phyloP scores from a whole-genome alignment of 176 grass and related monocot species.

The Musa troglodytarum region DNA sequence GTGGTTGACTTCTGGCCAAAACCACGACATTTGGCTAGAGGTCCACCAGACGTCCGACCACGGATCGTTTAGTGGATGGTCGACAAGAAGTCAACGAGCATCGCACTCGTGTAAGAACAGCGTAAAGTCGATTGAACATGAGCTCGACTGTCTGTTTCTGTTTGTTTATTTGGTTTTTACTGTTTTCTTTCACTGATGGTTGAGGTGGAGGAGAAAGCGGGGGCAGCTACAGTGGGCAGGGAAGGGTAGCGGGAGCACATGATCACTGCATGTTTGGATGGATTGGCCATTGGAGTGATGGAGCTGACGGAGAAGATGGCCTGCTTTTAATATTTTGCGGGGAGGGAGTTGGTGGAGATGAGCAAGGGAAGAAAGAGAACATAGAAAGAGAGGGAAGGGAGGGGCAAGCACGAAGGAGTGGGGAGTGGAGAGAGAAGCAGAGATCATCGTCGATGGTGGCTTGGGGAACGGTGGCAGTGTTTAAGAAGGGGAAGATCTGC shows the following conservation, averaged over 20 bases:
- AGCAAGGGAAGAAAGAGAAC: conserved; percentile 5
- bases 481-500: conserved; percentile 28
- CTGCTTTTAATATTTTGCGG: conserved; percentile 26
- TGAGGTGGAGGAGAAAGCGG: too few relatives aligned
- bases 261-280: conserved; percentile 12
- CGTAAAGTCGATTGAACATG: not conserved
- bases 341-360: conserved; percentile 33
- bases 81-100: not conserved
- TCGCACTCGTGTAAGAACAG: not conserved
- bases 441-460: conserved; percentile 2
- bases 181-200: not conserved
- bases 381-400: conserved; percentile 16
- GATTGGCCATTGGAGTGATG: conserved; percentile 8
- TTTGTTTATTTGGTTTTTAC: not conserved
- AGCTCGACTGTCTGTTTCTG: not conserved
- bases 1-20: not conserved
- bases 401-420: conserved; percentile 7
- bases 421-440: not conserved
- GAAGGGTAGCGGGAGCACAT: not conserved
- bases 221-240: not conserved
- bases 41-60: too few relatives aligned
- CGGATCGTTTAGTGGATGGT: not conserved
- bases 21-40: not conserved
- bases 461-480: conserved; percentile 37
- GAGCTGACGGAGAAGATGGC: conserved; percentile 4